Conservation (phyloP, 805 yeast genomes). For the Peterozyma xylosa region DNA sequence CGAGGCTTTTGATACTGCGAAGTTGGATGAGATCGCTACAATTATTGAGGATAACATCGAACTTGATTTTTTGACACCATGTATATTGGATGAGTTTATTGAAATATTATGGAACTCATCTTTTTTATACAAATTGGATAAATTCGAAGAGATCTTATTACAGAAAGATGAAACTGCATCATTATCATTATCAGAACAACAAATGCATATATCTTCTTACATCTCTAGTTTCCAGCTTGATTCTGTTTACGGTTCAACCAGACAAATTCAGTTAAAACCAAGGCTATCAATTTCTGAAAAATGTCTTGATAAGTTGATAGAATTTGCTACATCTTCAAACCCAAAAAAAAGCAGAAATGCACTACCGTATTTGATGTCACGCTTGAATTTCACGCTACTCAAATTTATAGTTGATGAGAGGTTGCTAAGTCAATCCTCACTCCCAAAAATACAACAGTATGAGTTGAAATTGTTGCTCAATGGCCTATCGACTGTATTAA, state of each 20-base stretch:
- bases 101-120: conserved; percentile 50
- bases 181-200: conserved; percentile 18
- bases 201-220: no score
- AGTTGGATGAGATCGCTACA: conserved; percentile 32
- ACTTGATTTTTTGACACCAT: conserved; percentile 18
- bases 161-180: conserved; percentile 6
- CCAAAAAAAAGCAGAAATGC: conserved; percentile 12
- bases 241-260: no score
- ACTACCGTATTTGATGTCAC: conserved; percentile 42
- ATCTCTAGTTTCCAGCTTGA: no score
- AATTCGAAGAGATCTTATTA: conserved; percentile 30
- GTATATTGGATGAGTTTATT: conserved; percentile 34
- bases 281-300: conserved; percentile 41
- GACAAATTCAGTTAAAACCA: conserved; percentile 14
- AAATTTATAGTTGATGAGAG: conserved; percentile 58
- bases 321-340: conserved; percentile 24
- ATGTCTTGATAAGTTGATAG: conserved; percentile 49
- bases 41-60: conserved; percentile 33
- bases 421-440: conserved; percentile 54
- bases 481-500: conserved; percentile 20
- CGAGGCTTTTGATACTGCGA: conserved; percentile 38
- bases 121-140: conserved; percentile 50
- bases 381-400: conserved; percentile 55
- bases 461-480: conserved; percentile 47
- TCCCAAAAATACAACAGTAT: conserved; percentile 53